A percentile compares a stretch with the other conserved stretches of the same genome.
These are phyloP conservation scores for Elaeis guineensis DNA, from an alignment of 176 grass and related monocot genomes.

Conservation along the genomic window DNA sequence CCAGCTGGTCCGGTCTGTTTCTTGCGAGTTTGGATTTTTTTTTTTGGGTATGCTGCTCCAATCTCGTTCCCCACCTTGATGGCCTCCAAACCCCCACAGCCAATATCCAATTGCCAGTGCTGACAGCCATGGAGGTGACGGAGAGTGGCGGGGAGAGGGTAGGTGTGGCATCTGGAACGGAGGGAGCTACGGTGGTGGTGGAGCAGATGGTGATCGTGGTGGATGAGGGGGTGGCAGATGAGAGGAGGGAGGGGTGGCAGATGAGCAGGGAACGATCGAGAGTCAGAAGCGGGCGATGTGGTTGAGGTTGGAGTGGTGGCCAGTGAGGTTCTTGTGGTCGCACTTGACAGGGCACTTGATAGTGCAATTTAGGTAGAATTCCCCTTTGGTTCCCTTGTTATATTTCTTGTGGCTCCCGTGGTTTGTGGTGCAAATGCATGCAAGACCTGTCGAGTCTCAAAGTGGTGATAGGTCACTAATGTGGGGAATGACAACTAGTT, in stretches of 20 bases:
- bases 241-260: slow-evolving; percentile 42
- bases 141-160: too few relatives aligned
- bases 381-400: too few relatives aligned
- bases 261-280: slow-evolving; percentile 46
- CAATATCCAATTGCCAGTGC: background rate
- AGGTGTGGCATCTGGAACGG: background rate
- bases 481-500: too few relatives aligned
- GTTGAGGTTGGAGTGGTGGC: slow-evolving; percentile 37
- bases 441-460: too few relatives aligned
- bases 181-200: slow-evolving; percentile 25
- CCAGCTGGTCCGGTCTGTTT: too few relatives aligned
- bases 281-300: slow-evolving; percentile 39
- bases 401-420: too few relatives aligned
- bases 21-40: too few relatives aligned
- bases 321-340: slow-evolving; percentile 33
- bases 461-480: too few relatives aligned
- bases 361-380: background rate
- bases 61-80: slow-evolving; percentile 25
- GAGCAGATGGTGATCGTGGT: slow-evolving; percentile 36
- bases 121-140: too few relatives aligned
- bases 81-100: background rate
- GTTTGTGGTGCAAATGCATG: too few relatives aligned
- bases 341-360: slow-evolving; percentile 66
- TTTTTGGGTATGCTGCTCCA: background rate
- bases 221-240: slow-evolving; percentile 4